Evolutionary conservation across 148 eudicot genomes (phyloP).

Genomic region (Chenopodium suecicum): DNA sequence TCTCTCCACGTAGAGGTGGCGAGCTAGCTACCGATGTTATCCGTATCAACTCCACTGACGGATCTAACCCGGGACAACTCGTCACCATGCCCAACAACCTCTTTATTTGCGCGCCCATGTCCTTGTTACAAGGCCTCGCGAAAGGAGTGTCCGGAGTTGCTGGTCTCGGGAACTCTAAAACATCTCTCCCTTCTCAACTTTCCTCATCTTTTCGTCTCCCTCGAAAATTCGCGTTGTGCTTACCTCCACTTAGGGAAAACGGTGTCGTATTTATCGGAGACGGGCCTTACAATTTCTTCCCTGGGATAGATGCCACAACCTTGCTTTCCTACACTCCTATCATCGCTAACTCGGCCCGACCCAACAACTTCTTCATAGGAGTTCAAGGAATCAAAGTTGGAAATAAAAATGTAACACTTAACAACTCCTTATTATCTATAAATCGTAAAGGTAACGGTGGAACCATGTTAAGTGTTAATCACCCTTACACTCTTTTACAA

Average conservation of each 20-base stretch:
- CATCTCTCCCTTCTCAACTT: slow-evolving; percentile 40
- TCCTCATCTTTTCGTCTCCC: slow-evolving; percentile 27
- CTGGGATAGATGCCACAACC: slow-evolving; percentile 22
- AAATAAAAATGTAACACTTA: slow-evolving; percentile 13
- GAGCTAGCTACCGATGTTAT: slow-evolving; percentile 35
- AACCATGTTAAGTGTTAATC: slow-evolving; percentile 41
- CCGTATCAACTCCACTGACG: slow-evolving; percentile 41
- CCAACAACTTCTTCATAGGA: slow-evolving; percentile 20
- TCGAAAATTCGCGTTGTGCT: slow-evolving; percentile 42
- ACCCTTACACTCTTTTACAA: slow-evolving; percentile 46
- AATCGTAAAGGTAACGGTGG: slow-evolving; percentile 34
- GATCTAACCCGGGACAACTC: slow-evolving; percentile 31
- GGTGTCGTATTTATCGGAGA: slow-evolving; percentile 32
- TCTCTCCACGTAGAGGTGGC: slow-evolving; percentile 12
- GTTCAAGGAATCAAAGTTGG: slow-evolving; percentile 37
- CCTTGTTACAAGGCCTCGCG: slow-evolving; percentile 34
- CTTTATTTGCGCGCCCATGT: slow-evolving; percentile 34
- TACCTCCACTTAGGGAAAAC: slow-evolving; percentile 13
- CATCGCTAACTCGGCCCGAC: slow-evolving; percentile 10
- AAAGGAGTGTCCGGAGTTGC: slow-evolving; percentile 44
- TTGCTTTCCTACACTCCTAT: slow-evolving; percentile 54
- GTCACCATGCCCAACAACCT: slow-evolving; percentile 27
- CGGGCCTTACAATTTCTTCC: slow-evolving; percentile 17
- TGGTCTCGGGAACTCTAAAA: slow-evolving; percentile 38
- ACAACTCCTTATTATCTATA: slow-evolving; percentile 30